Percentiles rank a stretch among this genome's conserved stretches.
Evolutionary conservation across 345 rosid genomes (phyloP).

Genomic region (Citrus hindsii): DNA sequence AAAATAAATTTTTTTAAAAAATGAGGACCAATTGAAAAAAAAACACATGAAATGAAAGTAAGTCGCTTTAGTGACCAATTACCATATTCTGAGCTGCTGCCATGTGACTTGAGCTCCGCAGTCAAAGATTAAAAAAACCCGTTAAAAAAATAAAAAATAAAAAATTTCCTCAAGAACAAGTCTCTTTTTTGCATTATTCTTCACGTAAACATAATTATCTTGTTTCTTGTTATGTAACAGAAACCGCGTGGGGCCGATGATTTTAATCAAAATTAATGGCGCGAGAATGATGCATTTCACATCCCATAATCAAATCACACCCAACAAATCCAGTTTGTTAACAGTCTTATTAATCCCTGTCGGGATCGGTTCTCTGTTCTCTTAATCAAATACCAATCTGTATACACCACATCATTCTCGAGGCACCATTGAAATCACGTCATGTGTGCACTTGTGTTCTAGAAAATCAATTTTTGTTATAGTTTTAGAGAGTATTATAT

Average conservation of each 20-base stretch:
- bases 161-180: neutral
- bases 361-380: neutral
- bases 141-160: too few species aligned
- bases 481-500: too few species aligned
- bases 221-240: neutral
- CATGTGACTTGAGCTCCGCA: too few species aligned
- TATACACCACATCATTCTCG: neutral
- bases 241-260: conserved; percentile 34
- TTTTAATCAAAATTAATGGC: neutral
- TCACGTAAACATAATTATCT: neutral
- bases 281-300: conserved; percentile 2
- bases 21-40: too few species aligned
- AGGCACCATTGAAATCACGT: too few species aligned
- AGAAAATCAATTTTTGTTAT: too few species aligned
- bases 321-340: conserved; percentile 11
- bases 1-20: too few species aligned
- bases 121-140: neutral
- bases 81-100: too few species aligned
- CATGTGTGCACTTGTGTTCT: neutral
- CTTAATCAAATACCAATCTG: neutral
- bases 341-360: neutral
- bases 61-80: too few species aligned
- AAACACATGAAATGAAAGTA: too few species aligned
- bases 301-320: conserved; percentile 14
- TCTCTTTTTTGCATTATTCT: neutral